Percentiles rank a stretch among this genome's conserved stretches.
phyloP scores from a whole-genome alignment of 1,284 basidiomycete genomes.

The Moesziomyces globuligerus region DNA sequence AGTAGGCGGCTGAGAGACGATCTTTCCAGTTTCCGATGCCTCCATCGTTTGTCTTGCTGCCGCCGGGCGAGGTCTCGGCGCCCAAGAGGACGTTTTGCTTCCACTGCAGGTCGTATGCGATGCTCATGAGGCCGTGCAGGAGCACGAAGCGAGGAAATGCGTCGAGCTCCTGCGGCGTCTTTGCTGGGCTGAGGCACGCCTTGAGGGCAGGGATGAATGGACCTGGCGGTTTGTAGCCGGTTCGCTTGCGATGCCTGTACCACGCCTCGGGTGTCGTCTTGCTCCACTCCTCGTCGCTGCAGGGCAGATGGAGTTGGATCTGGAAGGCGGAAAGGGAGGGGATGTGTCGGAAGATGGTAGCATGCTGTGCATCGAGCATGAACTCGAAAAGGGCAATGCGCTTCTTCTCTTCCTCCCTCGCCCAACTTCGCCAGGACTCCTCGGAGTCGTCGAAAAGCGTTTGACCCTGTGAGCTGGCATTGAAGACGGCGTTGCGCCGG shows the following conservation, averaged over 20 bases:
- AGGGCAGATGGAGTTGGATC: conserved; percentile 51
- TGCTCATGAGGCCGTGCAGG: conserved; percentile 57
- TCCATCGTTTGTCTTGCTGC: conserved; percentile 20
- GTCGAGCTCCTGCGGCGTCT: conserved; percentile 49
- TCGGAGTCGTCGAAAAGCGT: conserved; percentile 38
- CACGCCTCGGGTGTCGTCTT: conserved; percentile 47
- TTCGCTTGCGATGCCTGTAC: conserved; percentile 35
- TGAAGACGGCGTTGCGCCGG: conserved; percentile 56
- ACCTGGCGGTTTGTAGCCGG: conserved; percentile 40
- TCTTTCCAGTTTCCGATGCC: conserved; percentile 49
- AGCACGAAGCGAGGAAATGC: conserved; percentile 51
- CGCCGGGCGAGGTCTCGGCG: conserved; percentile 39
- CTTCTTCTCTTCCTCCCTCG: conserved; percentile 57
- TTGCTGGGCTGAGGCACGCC: conserved; percentile 45
- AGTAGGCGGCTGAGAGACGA: conserved; percentile 44
- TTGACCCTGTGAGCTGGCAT: conserved; percentile 28
- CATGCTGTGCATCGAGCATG: conserved; percentile 55
- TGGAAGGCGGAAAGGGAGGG: conserved; percentile 53
- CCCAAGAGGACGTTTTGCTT: conserved; percentile 54
- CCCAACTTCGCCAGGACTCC: conserved; percentile 54
- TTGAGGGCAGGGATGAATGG: conserved; percentile 54
- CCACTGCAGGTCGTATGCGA: conserved; percentile 57
- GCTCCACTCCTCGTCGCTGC: conserved; percentile 52
- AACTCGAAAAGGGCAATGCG: conserved; percentile 52
- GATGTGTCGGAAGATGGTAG: conserved; percentile 55